Conservation (phyloP, 1,284 basidiomycete species). For the Hemileia vastatrix region DNA sequence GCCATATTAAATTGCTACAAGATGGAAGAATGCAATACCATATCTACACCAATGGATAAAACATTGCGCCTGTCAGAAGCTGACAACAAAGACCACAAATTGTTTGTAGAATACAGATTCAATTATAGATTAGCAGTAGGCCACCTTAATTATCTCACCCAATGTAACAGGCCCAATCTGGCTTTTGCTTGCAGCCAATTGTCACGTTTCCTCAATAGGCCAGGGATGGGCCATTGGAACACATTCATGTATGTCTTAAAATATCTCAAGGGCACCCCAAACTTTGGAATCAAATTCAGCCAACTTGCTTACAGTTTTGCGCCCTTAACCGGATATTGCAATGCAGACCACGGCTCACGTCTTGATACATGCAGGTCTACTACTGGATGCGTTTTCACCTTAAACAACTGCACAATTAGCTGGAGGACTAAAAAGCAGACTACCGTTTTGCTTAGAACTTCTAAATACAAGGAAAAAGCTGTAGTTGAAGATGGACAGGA, state of each 20-base stretch:
- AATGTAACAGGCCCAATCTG: not conserved
- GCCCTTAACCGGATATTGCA: too few species aligned
- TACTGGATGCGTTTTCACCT: too few species aligned
- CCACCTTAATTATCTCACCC: not conserved
- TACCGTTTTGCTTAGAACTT: too few species aligned
- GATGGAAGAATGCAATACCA: not conserved
- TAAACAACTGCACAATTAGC: too few species aligned
- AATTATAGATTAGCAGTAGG: not conserved
- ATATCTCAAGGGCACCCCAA: not conserved
- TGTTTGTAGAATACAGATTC: not conserved
- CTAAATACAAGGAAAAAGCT: too few species aligned
- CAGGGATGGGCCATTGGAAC: not conserved
- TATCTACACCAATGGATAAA: not conserved
- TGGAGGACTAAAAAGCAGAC: too few species aligned
- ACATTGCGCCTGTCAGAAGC: not conserved
- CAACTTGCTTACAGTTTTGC: too few species aligned
- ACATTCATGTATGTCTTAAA: not conserved
- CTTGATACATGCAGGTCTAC: too few species aligned
- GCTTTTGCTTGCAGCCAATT: not conserved
- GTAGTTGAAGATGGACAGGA: too few species aligned
- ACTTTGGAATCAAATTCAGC: not conserved
- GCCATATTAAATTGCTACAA: not conserved
- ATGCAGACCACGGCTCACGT: too few species aligned
- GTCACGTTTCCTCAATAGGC: not conserved
- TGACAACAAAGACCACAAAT: not conserved